These are phyloP conservation scores for Pythium aquatile DNA, from an alignment of 352 stramenopile genomes.

Conservation along the genomic window DNA sequence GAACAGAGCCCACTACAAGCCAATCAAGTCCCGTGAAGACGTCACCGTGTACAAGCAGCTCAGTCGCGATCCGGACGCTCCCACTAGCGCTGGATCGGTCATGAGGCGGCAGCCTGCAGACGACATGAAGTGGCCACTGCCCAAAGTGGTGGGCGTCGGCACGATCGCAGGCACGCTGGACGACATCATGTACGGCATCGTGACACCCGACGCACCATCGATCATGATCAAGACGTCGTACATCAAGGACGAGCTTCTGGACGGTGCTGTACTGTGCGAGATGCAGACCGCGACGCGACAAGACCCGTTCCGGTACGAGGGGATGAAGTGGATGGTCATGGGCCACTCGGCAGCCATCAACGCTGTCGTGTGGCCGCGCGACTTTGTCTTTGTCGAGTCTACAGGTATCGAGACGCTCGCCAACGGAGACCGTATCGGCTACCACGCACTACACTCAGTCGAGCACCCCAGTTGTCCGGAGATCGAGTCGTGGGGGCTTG, in stretches of 20 bases:
- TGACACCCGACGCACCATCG: constrained; percentile 38
- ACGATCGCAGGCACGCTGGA: constrained; percentile 24
- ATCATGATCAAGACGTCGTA: constrained; percentile 54
- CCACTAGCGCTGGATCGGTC: constrained; percentile 10
- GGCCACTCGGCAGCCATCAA: constrained; percentile 7
- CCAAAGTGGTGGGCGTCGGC: constrained; percentile 23
- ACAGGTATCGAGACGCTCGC: constrained; percentile 34
- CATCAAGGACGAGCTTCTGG: constrained; percentile 47
- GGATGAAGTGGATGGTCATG: constrained; percentile 33
- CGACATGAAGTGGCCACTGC: constrained; percentile 3
- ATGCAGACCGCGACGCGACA: constrained; percentile 37
- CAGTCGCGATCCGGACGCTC: background rate
- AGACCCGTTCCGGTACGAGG: constrained; percentile 26
- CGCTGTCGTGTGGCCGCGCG: constrained; percentile 33
- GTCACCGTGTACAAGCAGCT: constrained; percentile 37
- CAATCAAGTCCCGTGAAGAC: constrained; percentile 33
- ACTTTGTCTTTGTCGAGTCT: constrained; percentile 50
- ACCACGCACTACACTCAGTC: constrained; percentile 40
- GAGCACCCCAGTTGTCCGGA: constrained; percentile 23
- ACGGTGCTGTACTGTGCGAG: constrained; percentile 44
- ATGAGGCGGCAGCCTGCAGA: background rate
- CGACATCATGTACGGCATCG: constrained; percentile 42
- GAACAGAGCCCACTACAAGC: constrained; percentile 38
- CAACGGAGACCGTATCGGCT: constrained; percentile 38
- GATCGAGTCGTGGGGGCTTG: constrained; percentile 7